Base-by-base conservation (phyloP, 1,284 basidiomycete genomes). In the Entoloma clypeatum region DNA sequence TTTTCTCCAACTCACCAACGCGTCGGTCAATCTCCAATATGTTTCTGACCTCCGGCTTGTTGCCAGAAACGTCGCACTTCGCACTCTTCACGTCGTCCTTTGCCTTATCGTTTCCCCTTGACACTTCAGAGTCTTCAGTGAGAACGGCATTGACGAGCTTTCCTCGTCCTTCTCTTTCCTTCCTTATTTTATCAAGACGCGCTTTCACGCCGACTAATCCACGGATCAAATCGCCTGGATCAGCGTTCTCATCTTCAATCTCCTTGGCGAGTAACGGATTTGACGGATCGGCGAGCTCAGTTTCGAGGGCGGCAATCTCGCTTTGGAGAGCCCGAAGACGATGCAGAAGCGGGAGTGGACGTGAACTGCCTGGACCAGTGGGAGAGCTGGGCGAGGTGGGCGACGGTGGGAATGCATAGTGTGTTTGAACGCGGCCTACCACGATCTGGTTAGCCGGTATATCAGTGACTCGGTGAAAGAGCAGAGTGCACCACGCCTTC, bases 11-110 rank as follows among this genome's bases (percentile, higher is more conserved):
- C 44, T 83, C 77, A 6, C 86, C 82, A 1, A 96, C 72, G 9
- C 92, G 76, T 53, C 69, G 72, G 60, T 95, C 92, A 59, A 93
- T 74, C 40, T 87, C 84, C 2, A 79, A 74, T 22, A 87, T 61
- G 16, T 47, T 67, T 29, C 64, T 63, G 30, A 66, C 59, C 32
- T 76, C 69, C 16, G 67, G 61, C 32, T 67, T 68, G 26, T 62
- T 58, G 5, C 48, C 52, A 7, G 60, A 56, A 6, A 46, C 51
- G 19, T 41, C 45, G 3, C 47, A 48, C 28, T 50, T 49, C n/a
- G 19, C 39, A 3, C 39, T 33, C 25, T 29, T 22, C n/a, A 24
- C 14, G 13, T 52, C 51, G 19, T 44, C 46, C 3, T 44, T 43
- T 47, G 11, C 29, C 33, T 36, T 44, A 21, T 56, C 57, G 4